phyloP scores from a whole-genome alignment of 2,329 filamentous ascomycete genomes.

The Colletotrichum noveboracense region DNA sequence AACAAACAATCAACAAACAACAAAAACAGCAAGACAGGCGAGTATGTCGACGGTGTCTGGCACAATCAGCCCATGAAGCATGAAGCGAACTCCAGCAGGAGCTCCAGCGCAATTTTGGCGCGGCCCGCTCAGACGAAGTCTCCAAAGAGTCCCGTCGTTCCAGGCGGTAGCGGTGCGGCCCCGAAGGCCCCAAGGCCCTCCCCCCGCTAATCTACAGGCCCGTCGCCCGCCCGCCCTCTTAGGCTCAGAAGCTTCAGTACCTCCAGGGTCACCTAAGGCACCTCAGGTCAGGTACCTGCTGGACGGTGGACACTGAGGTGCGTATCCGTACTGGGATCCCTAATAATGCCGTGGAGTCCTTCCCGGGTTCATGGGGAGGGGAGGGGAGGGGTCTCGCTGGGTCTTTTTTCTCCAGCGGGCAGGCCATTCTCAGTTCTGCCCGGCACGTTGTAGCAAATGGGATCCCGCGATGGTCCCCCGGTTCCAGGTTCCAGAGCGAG shows the following conservation, averaged over 20 bases:
- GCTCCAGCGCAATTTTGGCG: conserved; percentile 20
- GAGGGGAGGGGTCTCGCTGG: neutral
- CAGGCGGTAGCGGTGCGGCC: neutral
- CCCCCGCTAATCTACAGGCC: conserved; percentile 22
- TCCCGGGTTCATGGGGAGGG: neutral
- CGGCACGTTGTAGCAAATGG: neutral
- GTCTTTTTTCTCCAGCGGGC: neutral
- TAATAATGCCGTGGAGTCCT: neutral
- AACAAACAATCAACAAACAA: neutral
- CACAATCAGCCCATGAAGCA: conserved; percentile 14
- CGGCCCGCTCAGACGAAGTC: conserved; percentile 13
- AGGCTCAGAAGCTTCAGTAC: neutral
- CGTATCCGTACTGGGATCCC: neutral
- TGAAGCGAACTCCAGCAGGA: conserved; percentile 3
- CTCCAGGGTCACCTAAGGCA: neutral
- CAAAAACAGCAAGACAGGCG: neutral
- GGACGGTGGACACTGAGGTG: neutral
- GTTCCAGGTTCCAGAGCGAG: neutral
- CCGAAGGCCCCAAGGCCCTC: neutral
- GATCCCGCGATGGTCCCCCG: neutral
- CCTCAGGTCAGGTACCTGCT: no score
- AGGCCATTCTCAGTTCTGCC: neutral
- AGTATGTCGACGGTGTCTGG: neutral
- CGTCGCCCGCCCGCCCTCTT: conserved; percentile 12
- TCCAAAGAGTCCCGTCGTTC: neutral